Evolutionary conservation across 176 grass and related monocot genomes (phyloP).

Genomic region (Bothriochloa decipiens): DNA sequence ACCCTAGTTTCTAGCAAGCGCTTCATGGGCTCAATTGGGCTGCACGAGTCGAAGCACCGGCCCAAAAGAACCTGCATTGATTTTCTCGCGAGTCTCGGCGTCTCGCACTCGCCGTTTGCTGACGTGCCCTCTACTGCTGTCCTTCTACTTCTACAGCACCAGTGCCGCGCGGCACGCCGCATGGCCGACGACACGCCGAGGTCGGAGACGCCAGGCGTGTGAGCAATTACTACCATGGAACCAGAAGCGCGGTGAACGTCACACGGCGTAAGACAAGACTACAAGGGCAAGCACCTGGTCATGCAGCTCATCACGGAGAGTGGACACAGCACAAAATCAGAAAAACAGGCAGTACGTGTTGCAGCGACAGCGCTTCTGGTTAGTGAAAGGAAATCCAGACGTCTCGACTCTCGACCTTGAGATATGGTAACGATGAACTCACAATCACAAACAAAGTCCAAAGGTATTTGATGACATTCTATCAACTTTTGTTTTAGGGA

Average conservation of each 20-base stretch:
- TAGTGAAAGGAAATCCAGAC: not conserved
- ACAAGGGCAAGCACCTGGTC: not conserved
- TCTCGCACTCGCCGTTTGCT: not conserved
- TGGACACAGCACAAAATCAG: too few species aligned
- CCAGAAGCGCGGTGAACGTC: not conserved
- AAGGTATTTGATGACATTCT: not conserved
- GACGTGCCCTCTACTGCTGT: not conserved
- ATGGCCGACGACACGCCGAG: too few species aligned
- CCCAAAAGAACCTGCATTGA: not conserved
- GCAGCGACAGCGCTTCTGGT: not conserved
- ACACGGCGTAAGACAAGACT: not conserved
- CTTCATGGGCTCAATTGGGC: not conserved
- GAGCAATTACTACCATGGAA: not conserved
- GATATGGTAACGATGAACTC: not conserved
- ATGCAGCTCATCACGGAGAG: not conserved
- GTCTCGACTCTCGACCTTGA: not conserved
- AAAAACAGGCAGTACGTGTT: not conserved
- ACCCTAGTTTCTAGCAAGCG: constrained; percentile 44
- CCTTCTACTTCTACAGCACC: not conserved
- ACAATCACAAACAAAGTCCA: not conserved
- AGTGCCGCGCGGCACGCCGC: not conserved
- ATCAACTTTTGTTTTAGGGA: not conserved
- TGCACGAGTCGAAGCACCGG: not conserved
- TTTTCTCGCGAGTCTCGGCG: too few species aligned
- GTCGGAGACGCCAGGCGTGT: too few species aligned